Base-by-base conservation (phyloP, 2,329 filamentous ascomycete species). In the Diaporthe ilicicola region DNA sequence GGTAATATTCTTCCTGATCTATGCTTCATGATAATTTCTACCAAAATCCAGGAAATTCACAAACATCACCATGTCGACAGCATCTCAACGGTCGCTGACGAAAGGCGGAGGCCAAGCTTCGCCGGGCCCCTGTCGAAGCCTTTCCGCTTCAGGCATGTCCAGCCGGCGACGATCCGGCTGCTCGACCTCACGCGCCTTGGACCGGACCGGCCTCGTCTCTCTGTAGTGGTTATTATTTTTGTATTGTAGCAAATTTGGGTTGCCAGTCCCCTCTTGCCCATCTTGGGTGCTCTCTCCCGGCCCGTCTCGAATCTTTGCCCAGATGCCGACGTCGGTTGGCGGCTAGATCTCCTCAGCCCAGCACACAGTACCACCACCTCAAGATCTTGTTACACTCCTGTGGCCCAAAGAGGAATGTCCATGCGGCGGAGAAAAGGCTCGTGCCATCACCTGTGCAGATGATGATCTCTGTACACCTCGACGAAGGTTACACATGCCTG, bases 341-440 rank as follows among this genome's bases (percentile, higher is more conserved):
- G 59, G 29, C 42, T 34, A 68, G 46, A 50, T 56, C 53, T 50
- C 32, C 22, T 29, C 46, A 39, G 62, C 65, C 42, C 42, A 34
- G 56, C 56, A 15, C 59, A 59, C 37, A 29, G 37, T 44, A 44
- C 55, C 24, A 64, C 59, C 27, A 24, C 13, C 29, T 29, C 44
- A n/a, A 64, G 59, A 50, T 64, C 59, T 27, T 50, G 59, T 50
- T 37, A 27, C 59, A 48, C 17, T 27, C 22, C 24, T 32, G 37
- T 65, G 42, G 37, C 71, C 67, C 10, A 71, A 72, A 70, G 34
- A 19, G 71, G 71, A 64, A 72, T 70, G 71, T 72, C 68, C 62
- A 72, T 59, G 71, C 71, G 69, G n/a, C 32, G 6, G 44, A 50
- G 66, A 46, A 59, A 39, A 27, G 37, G 13, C 34, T 59, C 34